A percentile compares a stretch with the other conserved stretches of the same genome.
These are phyloP conservation scores for Trichoderma parareesei DNA, from an alignment of 495 filamentous ascomycete species.

Conservation along the genomic window DNA sequence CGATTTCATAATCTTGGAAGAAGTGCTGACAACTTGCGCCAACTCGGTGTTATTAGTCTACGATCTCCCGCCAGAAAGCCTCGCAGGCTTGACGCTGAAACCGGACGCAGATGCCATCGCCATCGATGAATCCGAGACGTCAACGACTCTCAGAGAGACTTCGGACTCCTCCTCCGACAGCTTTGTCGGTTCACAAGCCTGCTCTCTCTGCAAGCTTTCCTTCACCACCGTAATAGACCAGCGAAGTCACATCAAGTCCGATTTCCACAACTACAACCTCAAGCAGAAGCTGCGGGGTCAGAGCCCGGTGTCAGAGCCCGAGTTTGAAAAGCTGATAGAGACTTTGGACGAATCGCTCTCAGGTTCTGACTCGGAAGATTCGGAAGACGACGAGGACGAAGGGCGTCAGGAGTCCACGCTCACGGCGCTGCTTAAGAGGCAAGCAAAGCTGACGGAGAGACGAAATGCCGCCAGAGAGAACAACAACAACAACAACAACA, in stretches of 20 bases:
- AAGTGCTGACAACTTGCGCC: neutral
- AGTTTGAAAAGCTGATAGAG: conserved; percentile 78
- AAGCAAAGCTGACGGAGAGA: conserved; percentile 57
- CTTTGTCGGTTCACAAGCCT: conserved; percentile 61
- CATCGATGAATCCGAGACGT: conserved; percentile 22
- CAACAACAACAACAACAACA: conserved; percentile 27
- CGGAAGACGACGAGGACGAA: conserved; percentile 43
- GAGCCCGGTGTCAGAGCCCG: conserved; percentile 58
- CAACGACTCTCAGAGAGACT: conserved; percentile 17
- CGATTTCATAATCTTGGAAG: neutral
- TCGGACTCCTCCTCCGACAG: conserved; percentile 18
- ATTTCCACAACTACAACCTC: conserved; percentile 88
- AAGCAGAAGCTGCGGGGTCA: conserved; percentile 75
- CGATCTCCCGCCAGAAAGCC: conserved; percentile 72
- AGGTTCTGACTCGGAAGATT: conserved; percentile 55
- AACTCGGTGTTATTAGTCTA: conserved; percentile 54
- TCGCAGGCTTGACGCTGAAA: conserved; percentile 59
- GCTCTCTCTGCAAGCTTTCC: conserved; percentile 66
- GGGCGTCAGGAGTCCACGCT: conserved; percentile 53
- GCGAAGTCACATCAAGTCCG: conserved; percentile 77
- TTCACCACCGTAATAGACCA: conserved; percentile 74
- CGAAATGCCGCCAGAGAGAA: conserved; percentile 18
- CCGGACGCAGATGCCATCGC: conserved; percentile 18
- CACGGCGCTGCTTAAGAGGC: conserved; percentile 68
- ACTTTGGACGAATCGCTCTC: conserved; percentile 87